These are phyloP conservation scores for Plasmodium falciparum DNA, from an alignment of 169 alveolate genomes.

Conservation along the genomic window DNA sequence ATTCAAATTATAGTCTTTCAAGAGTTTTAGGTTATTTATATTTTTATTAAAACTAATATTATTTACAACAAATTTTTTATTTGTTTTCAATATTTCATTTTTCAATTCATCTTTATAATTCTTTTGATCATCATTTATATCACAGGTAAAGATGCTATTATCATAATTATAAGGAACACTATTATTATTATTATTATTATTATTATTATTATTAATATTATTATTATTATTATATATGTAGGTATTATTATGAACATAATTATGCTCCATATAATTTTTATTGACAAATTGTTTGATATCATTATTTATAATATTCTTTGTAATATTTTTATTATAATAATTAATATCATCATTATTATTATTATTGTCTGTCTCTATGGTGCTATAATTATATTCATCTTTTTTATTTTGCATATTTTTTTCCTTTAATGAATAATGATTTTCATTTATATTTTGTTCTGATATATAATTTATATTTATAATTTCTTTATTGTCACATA, in stretches of 20 bases:
- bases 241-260: not conserved
- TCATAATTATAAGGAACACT: not conserved
- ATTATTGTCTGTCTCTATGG: not conserved
- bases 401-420: not conserved
- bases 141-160: not conserved
- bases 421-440: not conserved
- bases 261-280: slow-evolving; percentile 3
- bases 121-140: slow-evolving; percentile 10
- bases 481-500: too few species aligned
- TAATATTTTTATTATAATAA: not conserved
- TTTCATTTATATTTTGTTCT: slow-evolving; percentile 1
- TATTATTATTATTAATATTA: not conserved
- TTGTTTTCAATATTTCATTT: slow-evolving; percentile 20
- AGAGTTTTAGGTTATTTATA: not conserved
- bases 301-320: not conserved
- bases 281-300: slow-evolving; percentile 1
- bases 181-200: not conserved
- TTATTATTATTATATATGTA: not conserved
- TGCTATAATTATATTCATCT: slow-evolving; percentile 6
- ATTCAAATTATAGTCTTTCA: not conserved
- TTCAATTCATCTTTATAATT: slow-evolving; percentile 21
- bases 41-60: not conserved
- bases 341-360: slow-evolving; percentile 22
- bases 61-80: not conserved
- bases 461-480: slow-evolving; percentile 4